These are phyloP conservation scores for Thecaphora thlaspeos DNA, from an alignment of 1,284 basidiomycete genomes.

Conservation along the genomic window DNA sequence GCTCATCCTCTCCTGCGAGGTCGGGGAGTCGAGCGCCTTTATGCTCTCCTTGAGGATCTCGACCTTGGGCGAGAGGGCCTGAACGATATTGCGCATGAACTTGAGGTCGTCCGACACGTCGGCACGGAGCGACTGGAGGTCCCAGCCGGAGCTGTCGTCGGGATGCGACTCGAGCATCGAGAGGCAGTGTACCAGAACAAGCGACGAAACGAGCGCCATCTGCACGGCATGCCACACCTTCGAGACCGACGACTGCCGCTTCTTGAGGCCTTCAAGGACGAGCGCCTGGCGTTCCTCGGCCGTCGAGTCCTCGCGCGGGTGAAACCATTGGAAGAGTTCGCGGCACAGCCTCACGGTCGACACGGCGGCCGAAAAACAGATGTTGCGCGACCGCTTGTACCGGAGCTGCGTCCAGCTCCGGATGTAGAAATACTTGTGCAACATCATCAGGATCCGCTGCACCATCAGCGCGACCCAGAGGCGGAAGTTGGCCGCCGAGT, in stretches of 20 bases:
- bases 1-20: too few relatives aligned
- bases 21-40: constrained; percentile 34
- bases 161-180: constrained; percentile 43
- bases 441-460: constrained; percentile 18
- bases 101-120: constrained; percentile 48
- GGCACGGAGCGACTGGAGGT: constrained; percentile 34
- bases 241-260: constrained; percentile 29
- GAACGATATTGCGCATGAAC: constrained; percentile 39
- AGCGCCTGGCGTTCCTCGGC: constrained; percentile 25
- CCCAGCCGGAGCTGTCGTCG: constrained; percentile 35
- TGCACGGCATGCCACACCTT: constrained; percentile 45
- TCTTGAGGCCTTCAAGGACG: constrained; percentile 31
- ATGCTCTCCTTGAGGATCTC: constrained; percentile 40
- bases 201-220: constrained; percentile 39
- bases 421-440: constrained; percentile 52
- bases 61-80: constrained; percentile 38
- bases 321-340: constrained; percentile 43
- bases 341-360: constrained; percentile 43
- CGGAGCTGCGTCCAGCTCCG: constrained; percentile 44
- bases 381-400: constrained; percentile 44
- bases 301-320: constrained; percentile 27
- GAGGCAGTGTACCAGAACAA: constrained; percentile 47
- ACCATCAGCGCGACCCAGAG: constrained; percentile 21
- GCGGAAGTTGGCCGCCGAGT: constrained; percentile 18
- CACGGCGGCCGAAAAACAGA: constrained; percentile 41